Evolutionary conservation across 2,329 filamentous ascomycete genomes (phyloP), one percentile per base, ranked within the genome.

Genomic region (Exophiala sp.): DNA sequence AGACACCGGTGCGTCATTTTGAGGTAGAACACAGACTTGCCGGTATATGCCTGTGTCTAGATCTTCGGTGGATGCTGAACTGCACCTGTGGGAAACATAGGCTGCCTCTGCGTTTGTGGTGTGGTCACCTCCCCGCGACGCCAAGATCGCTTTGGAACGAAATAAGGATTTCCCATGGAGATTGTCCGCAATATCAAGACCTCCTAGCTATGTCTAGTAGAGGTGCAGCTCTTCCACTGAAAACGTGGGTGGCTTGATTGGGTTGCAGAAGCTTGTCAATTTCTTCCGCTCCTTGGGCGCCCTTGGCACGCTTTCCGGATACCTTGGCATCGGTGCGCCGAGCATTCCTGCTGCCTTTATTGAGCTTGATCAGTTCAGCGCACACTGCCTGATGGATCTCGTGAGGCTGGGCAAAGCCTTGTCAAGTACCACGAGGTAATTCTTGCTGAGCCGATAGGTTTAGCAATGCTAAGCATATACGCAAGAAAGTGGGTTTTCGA

Each of bases 191-290:
- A 18, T 18, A 18, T 18, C 16, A 18, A 18, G 16, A 18, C 16
- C 16, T 2, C 16, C 16, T 18, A 18, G 16, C 16, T 18, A 18
- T 18, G 16, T 18, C 16, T 3, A 18, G 16, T 18, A 18, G 16
- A 18, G 16, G 16, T 18, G 16, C 16, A 18, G 42, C 36, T 20
- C 18, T 24, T 48, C 18, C 41, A 29, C 39, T 24, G n/a, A 38
- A 10, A 56, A 59, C 57, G 57, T 59, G 57, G 54, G 47, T 35
- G 24, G 47, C 32, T 43, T 47, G 44, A 54, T 54, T 57, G 57
- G 57, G 34, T 53, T 16, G 6, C n/a, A 51, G 36, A 21, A 47
- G 16, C 16, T 18, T 18, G 16, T 18, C 16, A 18, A 18, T 18
- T 18, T 18, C 16, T 18, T 18, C 16, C 16, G 16, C 16, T 18